Conservation (phyloP, 192 early-diverging fungal genomes). For the Dimargaris verticillata region DNA sequence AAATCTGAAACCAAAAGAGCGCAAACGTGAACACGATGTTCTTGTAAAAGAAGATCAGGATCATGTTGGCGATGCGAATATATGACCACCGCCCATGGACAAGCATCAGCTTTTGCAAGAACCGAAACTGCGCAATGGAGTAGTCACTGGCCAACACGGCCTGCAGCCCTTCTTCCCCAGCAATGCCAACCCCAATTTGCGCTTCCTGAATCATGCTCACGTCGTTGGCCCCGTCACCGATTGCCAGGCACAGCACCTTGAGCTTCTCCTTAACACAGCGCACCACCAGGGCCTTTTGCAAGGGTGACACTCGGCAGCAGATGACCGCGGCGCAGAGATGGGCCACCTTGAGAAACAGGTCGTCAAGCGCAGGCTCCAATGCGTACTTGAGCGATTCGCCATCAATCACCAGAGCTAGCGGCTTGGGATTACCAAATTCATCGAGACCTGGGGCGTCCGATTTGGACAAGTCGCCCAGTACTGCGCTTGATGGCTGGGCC, state of each 20-base stretch:
- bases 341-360: constrained; percentile 50
- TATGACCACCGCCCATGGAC: constrained; percentile 93
- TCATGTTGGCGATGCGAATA: constrained; percentile 66
- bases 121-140: constrained; percentile 81
- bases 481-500: background rate
- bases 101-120: constrained; percentile 60
- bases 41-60: constrained; percentile 90
- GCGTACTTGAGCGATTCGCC: constrained; percentile 72
- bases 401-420: constrained; percentile 71
- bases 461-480: background rate
- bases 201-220: constrained; percentile 98
- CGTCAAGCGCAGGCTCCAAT: constrained; percentile 38
- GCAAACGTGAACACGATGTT: constrained; percentile 79
- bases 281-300: constrained; percentile 95
- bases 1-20: constrained; percentile 85
- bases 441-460: background rate
- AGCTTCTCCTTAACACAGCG: constrained; percentile 64
- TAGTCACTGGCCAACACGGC: constrained; percentile 88
- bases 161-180: constrained; percentile 87
- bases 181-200: constrained; percentile 85
- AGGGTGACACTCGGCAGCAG: constrained; percentile 87
- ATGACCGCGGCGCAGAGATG: constrained; percentile 45
- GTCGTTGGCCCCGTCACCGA: constrained; percentile 96
- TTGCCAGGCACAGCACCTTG: constrained; percentile 75
- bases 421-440: constrained; percentile 19